A percentile compares a stretch with the other conserved stretches of the same genome.
phyloP scores from a whole-genome alignment of 352 stramenopile species.

The Pythium chondricola region DNA sequence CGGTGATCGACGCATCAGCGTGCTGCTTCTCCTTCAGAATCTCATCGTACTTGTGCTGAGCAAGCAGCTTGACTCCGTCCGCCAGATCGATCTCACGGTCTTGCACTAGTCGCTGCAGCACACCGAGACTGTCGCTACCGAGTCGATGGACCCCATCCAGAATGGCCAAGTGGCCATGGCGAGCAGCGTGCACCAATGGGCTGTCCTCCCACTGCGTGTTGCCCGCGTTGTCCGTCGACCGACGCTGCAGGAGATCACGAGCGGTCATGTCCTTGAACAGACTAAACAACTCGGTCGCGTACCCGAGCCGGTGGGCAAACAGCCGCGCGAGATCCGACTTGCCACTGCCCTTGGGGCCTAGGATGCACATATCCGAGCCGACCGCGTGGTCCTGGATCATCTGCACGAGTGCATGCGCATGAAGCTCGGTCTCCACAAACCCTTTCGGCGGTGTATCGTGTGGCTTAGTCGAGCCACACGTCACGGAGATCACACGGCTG shows the following conservation, averaged over 20 bases:
- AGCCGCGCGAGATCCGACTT: constrained; percentile 71
- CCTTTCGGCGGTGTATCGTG: constrained; percentile 22
- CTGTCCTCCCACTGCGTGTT: constrained; percentile 92
- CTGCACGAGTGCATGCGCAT: constrained; percentile 36
- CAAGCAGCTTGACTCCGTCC: constrained; percentile 82
- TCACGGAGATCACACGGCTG: constrained; percentile 18
- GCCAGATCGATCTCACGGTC: constrained; percentile 87
- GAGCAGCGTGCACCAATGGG: constrained; percentile 85
- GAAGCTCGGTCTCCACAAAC: constrained; percentile 57
- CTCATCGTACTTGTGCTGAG: constrained; percentile 47
- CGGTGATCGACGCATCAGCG: constrained; percentile 10
- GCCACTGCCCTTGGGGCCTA: constrained; percentile 78
- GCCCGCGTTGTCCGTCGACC: constrained; percentile 79
- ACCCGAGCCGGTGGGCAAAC: constrained; percentile 71
- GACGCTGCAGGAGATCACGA: constrained; percentile 88
- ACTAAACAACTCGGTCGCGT: constrained; percentile 86
- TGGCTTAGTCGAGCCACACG: constrained; percentile 33
- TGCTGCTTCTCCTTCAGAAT: constrained; percentile 23
- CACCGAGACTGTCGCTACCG: constrained; percentile 82
- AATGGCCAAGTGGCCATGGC: constrained; percentile 77
- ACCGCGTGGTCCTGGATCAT: constrained; percentile 82
- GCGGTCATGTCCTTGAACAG: constrained; percentile 93
- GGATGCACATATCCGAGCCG: constrained; percentile 69
- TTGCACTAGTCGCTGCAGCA: constrained; percentile 84
- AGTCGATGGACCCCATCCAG: constrained; percentile 94